phyloP scores from a whole-genome alignment of 2,329 filamentous ascomycete genomes.

The Fusarium sp. region DNA sequence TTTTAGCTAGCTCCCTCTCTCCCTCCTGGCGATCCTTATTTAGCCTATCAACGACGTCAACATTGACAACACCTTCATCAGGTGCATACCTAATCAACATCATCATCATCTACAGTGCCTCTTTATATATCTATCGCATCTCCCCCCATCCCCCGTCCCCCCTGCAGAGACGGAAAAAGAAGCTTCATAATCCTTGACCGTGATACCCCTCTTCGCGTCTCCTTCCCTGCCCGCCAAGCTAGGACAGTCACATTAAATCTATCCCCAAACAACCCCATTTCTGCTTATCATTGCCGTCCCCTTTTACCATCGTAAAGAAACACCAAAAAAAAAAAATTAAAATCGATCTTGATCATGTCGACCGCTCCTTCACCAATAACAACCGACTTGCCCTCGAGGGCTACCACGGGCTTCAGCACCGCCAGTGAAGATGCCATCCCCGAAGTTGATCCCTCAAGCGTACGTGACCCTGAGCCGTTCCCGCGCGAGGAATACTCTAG shows the following conservation, averaged over 20 bases:
- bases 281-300: constrained; percentile 2
- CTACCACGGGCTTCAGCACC: constrained; percentile 56
- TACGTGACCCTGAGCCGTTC: constrained; percentile 49
- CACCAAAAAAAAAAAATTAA: background rate
- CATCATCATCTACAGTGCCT: too few species aligned
- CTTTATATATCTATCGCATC: too few species aligned
- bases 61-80: constrained; percentile 3
- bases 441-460: constrained; percentile 65
- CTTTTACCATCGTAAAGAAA: constrained; percentile 4
- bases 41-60: constrained; percentile 34
- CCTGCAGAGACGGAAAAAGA: constrained; percentile 15
- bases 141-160: background rate
- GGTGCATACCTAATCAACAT: too few species aligned
- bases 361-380: constrained; percentile 45
- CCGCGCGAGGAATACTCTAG: background rate
- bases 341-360: constrained; percentile 36
- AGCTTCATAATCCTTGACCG: constrained; percentile 36
- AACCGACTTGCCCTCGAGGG: constrained; percentile 55
- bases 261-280: constrained; percentile 27
- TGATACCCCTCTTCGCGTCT: constrained; percentile 33
- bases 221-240: constrained; percentile 36
- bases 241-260: constrained; percentile 17
- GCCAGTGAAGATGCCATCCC: constrained; percentile 67
- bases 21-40: constrained; percentile 28
- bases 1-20: constrained; percentile 9